Conservation (phyloP, 129 eudicot species). For the Chrysanthemum makinoi region DNA sequence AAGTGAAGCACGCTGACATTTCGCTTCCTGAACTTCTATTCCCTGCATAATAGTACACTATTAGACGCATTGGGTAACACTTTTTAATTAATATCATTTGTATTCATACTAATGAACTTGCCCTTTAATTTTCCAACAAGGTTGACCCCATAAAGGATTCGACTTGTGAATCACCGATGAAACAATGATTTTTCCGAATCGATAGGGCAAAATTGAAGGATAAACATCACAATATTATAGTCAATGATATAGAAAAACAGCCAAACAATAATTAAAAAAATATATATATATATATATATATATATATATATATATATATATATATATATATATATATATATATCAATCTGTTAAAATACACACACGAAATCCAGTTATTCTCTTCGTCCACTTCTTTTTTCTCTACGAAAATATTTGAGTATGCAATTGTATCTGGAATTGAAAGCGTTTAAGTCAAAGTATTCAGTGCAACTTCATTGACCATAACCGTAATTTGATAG, state of each 20-base stretch:
- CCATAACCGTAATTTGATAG: too few relatives aligned
- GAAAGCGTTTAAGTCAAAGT: too few relatives aligned
- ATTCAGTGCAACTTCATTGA: too few relatives aligned
- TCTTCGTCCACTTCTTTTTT: too few relatives aligned
- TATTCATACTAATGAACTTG: conserved; percentile 21
- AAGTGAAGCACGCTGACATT: conserved; percentile 65
- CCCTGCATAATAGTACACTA: conserved; percentile 35
- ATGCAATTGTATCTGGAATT: too few relatives aligned
- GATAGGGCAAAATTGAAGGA: conserved; percentile 65
- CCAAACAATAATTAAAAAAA: not conserved
- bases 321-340: too few relatives aligned
- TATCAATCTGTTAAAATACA: too few relatives aligned
- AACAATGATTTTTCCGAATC: conserved; percentile 67
- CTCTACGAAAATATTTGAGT: too few relatives aligned
- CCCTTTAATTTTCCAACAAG: conserved; percentile 68
- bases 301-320: too few relatives aligned
- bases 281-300: too few relatives aligned
- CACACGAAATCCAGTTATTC: too few relatives aligned
- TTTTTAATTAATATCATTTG: not conserved
- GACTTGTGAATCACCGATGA: conserved; percentile 80
- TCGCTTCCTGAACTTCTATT: conserved; percentile 55
- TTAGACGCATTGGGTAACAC: not conserved
- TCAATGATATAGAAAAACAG: not conserved
- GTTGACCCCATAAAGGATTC: conserved; percentile 57
- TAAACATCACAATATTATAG: not conserved